phyloP scores from a whole-genome alignment of 202 grass and related monocot genomes.

The Miscanthus sacchariflorus region DNA sequence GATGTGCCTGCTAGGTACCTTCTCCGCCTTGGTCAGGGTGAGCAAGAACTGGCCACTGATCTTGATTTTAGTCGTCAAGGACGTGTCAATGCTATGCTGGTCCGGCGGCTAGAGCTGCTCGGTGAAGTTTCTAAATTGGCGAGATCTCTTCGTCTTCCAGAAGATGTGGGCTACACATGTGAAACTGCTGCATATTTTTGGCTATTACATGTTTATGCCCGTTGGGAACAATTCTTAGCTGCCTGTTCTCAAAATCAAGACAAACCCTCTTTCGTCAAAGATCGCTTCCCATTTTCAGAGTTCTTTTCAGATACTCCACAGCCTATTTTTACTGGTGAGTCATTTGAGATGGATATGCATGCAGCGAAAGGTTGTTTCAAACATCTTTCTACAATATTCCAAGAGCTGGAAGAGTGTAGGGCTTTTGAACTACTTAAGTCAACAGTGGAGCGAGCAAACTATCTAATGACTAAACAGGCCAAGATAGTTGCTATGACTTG shows the following conservation, averaged over 20 bases:
- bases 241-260: conserved; percentile 76
- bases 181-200: conserved; percentile 98
- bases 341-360: conserved; percentile 94
- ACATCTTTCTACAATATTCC: conserved; percentile 94
- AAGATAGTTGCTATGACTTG: conserved; percentile 99
- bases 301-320: conserved; percentile 79
- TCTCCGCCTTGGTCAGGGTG: conserved; percentile 96
- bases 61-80: conserved; percentile 99
- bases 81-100: conserved; percentile 96
- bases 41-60: conserved; percentile 99
- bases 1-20: conserved; percentile 99
- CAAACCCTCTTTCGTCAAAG: conserved; percentile 78
- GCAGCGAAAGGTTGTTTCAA: conserved; percentile 93
- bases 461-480: conserved; percentile 98
- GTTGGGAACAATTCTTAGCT: conserved; percentile 92
- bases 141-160: conserved; percentile 82
- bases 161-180: conserved; percentile 92
- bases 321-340: conserved; percentile 80
- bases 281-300: conserved; percentile 83
- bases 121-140: conserved; percentile 89
- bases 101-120: conserved; percentile 80
- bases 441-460: conserved; percentile 94
- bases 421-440: conserved; percentile 98
- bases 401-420: conserved; percentile 98
- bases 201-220: conserved; percentile 93